Base-by-base conservation (phyloP, 768 basidiomycete species). In the Boletellus sp. region DNA sequence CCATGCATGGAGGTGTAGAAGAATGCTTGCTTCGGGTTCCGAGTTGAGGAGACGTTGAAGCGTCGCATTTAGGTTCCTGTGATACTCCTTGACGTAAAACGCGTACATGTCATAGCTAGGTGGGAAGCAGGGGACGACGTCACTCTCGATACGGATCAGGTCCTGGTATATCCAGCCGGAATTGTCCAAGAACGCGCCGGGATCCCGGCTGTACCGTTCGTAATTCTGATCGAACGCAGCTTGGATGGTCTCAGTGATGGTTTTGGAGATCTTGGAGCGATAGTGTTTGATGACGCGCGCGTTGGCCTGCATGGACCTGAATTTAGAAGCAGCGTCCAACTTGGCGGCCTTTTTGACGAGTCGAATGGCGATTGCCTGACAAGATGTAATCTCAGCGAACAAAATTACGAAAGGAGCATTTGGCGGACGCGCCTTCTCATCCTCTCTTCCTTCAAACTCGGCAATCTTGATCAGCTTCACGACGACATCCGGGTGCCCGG, bases 271-370 rank as follows among this genome's bases (percentile, higher is more conserved):
- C 65, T 93, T 95, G 48, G 89, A 84, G 16, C 94, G 84, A 67
- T 98, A 98, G 67, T 96, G 90, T 70, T 98, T 99, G 66, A 98
- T 83, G 31, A 91, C 76, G 37, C 95, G 85, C 12, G 94, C 90
- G 57, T 93, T 85, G 39, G 94, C 94, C 69, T 91, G 88, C 78
- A 94, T 83, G 13, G 92, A 95, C 63, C 83, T 90, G 73, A 92
- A 94, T 68, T 91, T 94, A 11, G 90, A 85, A 1, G 96, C 91
- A 17, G 93, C 89, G 60, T 95, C 94, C 66, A 89, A 76, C 62
- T 91, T 94, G 7, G 91, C 90, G 2, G 90, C 87, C 67, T 94
- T 95, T 68, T 94, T 95, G 50, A 98, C 88, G 19, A 99, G 85
- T 45, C 88, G 81, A 64, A 98, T 90, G 33, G 90, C 94, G 28